Evolutionary conservation across 305 asterid genomes (phyloP).

Genomic region (Fraxinus nigra): DNA sequence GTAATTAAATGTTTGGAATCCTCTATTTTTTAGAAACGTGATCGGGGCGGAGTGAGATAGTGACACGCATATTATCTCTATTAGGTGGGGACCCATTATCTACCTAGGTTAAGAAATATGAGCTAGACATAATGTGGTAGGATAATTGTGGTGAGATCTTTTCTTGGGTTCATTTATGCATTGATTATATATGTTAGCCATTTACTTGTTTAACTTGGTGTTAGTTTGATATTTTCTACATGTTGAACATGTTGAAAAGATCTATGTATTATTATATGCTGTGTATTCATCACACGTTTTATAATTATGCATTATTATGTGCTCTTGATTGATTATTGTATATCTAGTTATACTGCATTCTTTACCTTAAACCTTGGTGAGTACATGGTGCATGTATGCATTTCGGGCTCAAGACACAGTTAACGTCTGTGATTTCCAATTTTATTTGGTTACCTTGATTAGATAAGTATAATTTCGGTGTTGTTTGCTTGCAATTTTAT

Average conservation of each 20-base stretch:
- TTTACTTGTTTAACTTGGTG: neutral
- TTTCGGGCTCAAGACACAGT: neutral
- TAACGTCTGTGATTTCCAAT: too few species aligned
- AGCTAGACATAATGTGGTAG: neutral
- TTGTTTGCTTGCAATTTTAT: neutral
- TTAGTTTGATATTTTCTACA: too few species aligned
- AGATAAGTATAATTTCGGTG: neutral
- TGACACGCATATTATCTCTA: too few species aligned
- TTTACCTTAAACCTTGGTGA: neutral
- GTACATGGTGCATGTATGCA: neutral
- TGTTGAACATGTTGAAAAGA: neutral
- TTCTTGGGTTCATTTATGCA: neutral
- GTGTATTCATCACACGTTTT: neutral
- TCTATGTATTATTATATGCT: too few species aligned
- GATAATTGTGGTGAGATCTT: neutral
- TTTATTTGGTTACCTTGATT: too few species aligned
- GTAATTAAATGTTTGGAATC: too few species aligned
- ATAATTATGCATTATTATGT: neutral
- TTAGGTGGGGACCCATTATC: too few species aligned
- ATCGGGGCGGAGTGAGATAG: neutral
- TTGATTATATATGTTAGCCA: neutral
- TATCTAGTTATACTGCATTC: too few species aligned
- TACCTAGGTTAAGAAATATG: neutral
- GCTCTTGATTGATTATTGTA: neutral
- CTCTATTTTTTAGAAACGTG: too few species aligned